phyloP scores from a whole-genome alignment of 345 rosid species.

The Salix suchowensis region DNA sequence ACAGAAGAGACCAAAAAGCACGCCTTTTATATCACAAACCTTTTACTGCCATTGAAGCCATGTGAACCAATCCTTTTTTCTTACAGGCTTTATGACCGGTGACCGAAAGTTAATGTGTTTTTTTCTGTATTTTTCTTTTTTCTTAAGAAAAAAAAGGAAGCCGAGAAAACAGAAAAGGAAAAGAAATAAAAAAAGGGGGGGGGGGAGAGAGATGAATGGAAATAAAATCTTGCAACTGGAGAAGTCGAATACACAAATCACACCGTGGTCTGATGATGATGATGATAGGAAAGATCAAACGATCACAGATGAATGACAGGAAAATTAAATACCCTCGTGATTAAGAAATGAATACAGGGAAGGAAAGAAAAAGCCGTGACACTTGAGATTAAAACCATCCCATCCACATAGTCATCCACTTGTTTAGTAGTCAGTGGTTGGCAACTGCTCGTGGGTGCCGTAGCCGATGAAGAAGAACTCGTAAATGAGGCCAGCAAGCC shows the following conservation, averaged over 20 bases:
- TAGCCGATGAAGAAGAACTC: conserved; percentile 56
- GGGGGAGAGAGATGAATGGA: background rate
- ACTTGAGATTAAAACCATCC: background rate
- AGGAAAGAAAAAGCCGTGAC: conserved; percentile 11
- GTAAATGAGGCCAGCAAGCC: conserved; percentile 70
- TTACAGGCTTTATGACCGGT: no score
- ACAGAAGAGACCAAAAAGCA: no score
- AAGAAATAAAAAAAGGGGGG: background rate
- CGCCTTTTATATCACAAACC: no score
- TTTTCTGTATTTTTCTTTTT: no score
- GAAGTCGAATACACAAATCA: conserved; percentile 14
- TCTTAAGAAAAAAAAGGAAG: background rate
- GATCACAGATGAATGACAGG: conserved; percentile 21
- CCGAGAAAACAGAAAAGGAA: background rate
- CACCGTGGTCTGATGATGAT: conserved; percentile 2
- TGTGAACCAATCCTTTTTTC: no score
- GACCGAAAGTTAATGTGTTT: no score
- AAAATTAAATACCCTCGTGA: conserved; percentile 3
- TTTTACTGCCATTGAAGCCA: no score
- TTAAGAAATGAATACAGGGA: conserved; percentile 8
- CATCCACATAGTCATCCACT: background rate
- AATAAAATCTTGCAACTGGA: conserved; percentile 8
- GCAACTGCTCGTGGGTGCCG: conserved; percentile 60
- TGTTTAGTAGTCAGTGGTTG: conserved; percentile 62
- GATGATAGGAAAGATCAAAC: conserved; percentile 9